Evolutionary conservation across 2,329 filamentous ascomycete species (phyloP).

Genomic region (Hypoxylon sp.): DNA sequence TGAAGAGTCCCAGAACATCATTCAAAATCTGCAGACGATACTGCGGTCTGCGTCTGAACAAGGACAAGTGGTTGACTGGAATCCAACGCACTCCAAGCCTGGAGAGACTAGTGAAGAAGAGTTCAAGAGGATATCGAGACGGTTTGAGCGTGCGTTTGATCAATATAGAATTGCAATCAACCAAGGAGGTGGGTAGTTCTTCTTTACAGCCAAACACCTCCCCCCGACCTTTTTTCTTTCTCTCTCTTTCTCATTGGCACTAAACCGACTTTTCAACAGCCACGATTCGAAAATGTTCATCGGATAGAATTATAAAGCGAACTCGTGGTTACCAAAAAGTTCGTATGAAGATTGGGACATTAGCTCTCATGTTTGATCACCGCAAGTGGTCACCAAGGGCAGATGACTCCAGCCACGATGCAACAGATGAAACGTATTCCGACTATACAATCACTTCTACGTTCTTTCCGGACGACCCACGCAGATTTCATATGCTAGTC

Average conservation of each 20-base stretch:
- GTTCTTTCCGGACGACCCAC: constrained; percentile 8
- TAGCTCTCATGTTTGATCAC: neutral
- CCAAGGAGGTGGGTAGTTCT: neutral
- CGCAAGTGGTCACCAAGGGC: neutral
- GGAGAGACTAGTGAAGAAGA: neutral
- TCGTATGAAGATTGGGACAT: neutral
- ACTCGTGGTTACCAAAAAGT: neutral
- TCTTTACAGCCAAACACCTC: neutral
- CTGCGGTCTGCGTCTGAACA: neutral
- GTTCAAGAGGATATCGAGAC: constrained; percentile 5
- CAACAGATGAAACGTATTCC: neutral
- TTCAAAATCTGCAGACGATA: constrained; percentile 1
- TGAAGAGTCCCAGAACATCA: constrained; percentile 1
- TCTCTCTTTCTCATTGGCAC: neutral
- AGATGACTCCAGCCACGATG: neutral
- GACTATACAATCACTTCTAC: constrained; percentile 1
- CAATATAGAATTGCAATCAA: neutral
- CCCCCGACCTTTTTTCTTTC: no score
- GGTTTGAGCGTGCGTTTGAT: neutral
- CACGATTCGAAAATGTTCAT: neutral
- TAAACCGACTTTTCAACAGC: neutral
- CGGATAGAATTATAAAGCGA: neutral
- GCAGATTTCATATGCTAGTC: constrained; percentile 1
- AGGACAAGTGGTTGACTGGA: neutral
- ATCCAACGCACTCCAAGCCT: neutral